Evolutionary conservation across 768 basidiomycete genomes (phyloP), one percentile per base, ranked within the genome.

Genomic region (Boletus tomentosulus): DNA sequence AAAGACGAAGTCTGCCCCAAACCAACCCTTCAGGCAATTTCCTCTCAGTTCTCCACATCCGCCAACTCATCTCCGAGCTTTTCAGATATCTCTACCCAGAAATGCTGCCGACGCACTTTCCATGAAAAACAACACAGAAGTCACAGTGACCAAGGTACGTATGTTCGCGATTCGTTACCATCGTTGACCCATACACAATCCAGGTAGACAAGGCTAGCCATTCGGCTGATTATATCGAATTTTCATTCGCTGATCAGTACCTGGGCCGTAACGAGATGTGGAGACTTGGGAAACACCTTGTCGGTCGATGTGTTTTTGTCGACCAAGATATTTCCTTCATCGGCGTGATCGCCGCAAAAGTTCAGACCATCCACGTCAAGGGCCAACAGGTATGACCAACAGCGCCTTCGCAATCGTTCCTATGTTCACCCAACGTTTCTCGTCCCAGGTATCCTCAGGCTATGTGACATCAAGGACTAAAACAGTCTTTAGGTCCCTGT

Each of bases 221-320:
- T 55, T 78, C 74, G 25, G 90, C 89, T 1, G 85, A 89, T 56
- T 87, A 86, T 64, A 79, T 98, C 47, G 96, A 98, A 64, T 80
- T 98, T 53, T 84, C 85, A 44, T 98, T 98, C 65, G 89, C 91
- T 57, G 94, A 97, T 66, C 93, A 96, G 65, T 98, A 98, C 67
- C 78, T 98, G 15, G 96, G 95, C 15, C 83, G 97, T 44, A 92
- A 89, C 56, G 97, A 98, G 60, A 96, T 97, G 93, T 98, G 95
- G 92, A 78, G 93, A 46, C 77, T 98, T 8, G 86, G 85, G n/a
- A 85, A 88, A 66, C 78, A 86, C 48, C 77, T 98, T 15, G 84
- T 85, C 27, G 86, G 85, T 9, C 85, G 86, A 61, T 94, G 91
- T 64, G 75, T 97, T 22, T 87, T 92, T 64, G 78, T 82, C 1